Evolutionary conservation across 345 rosid species (phyloP).

Genomic region (Acer campestre): DNA sequence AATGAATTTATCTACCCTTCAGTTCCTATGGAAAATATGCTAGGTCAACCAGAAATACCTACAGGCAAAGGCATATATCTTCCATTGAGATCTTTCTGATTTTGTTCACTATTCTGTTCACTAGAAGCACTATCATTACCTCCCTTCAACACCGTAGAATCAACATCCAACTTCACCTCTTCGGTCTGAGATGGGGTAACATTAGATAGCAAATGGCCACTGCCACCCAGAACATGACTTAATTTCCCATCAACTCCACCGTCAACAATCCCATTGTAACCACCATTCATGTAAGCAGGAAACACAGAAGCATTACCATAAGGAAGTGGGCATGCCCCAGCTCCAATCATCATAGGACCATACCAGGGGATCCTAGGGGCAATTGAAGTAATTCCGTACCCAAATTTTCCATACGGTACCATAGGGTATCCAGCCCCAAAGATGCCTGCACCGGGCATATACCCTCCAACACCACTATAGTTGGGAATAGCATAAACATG

Average conservation of each 20-base stretch:
- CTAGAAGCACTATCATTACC: slow-evolving; percentile 18
- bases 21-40: slow-evolving; percentile 17
- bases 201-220: slow-evolving; percentile 25
- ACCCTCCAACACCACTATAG: slow-evolving; percentile 36
- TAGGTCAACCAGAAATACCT: slow-evolving; percentile 33
- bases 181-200: slow-evolving; percentile 24
- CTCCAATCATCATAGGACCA: slow-evolving; percentile 38
- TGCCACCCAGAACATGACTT: slow-evolving; percentile 19
- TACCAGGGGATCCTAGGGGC: slow-evolving; percentile 39
- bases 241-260: slow-evolving; percentile 31
- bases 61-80: slow-evolving; percentile 26
- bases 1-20: slow-evolving; percentile 40
- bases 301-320: slow-evolving; percentile 28
- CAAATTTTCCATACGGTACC: slow-evolving; percentile 32
- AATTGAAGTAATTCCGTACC: slow-evolving; percentile 32
- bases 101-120: slow-evolving; percentile 10
- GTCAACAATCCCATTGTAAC: slow-evolving; percentile 26
- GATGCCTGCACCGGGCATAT: slow-evolving; percentile 36
- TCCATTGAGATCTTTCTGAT: slow-evolving; percentile 26
- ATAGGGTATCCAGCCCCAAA: slow-evolving; percentile 43
- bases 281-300: slow-evolving; percentile 43
- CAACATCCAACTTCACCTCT: slow-evolving; percentile 28
- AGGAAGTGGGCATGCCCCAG: slow-evolving; percentile 37
- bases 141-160: slow-evolving; percentile 21
- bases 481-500: slow-evolving; percentile 29